phyloP scores from a whole-genome alignment of 2,329 filamentous ascomycete species.

The Harringtonia aguacate region DNA sequence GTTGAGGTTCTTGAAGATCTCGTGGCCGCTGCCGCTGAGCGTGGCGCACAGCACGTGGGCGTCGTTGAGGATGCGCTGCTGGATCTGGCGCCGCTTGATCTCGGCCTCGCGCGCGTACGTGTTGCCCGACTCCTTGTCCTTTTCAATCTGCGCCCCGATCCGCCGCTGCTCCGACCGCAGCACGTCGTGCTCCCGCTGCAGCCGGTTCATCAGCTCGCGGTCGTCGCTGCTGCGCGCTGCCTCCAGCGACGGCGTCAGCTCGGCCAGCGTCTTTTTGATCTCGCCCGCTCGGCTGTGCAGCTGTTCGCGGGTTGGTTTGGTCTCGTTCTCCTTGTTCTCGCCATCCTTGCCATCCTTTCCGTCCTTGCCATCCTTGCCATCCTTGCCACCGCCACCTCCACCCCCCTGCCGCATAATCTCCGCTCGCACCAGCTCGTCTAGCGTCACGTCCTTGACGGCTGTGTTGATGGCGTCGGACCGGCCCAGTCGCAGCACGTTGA shows the following conservation, averaged over 20 bases:
- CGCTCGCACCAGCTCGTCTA: conserved; percentile 80
- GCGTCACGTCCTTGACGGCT: conserved; percentile 78
- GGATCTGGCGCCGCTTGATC: conserved; percentile 69
- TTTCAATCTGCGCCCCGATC: conserved; percentile 77
- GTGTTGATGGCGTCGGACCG: conserved; percentile 87
- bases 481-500: conserved; percentile 84
- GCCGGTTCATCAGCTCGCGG: conserved; percentile 32
- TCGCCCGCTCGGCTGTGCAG: conserved; percentile 54
- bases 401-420: conserved; percentile 40
- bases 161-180: conserved; percentile 59
- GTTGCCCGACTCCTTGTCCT: conserved; percentile 75
- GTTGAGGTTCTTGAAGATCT: conserved; percentile 89
- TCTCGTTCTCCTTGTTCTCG: neutral
- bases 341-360: conserved; percentile 1
- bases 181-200: conserved; percentile 69
- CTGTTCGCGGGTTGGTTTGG: conserved; percentile 37
- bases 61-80: conserved; percentile 82
- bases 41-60: conserved; percentile 93
- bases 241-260: conserved; percentile 62
- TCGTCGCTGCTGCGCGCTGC: conserved; percentile 48
- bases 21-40: conserved; percentile 88
- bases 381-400: neutral
- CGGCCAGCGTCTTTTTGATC: conserved; percentile 64
- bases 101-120: conserved; percentile 75
- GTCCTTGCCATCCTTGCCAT: conserved; percentile 4